These are phyloP conservation scores for Malania oleifera DNA, from an alignment of 164 flowering plant species.

Conservation along the genomic window DNA sequence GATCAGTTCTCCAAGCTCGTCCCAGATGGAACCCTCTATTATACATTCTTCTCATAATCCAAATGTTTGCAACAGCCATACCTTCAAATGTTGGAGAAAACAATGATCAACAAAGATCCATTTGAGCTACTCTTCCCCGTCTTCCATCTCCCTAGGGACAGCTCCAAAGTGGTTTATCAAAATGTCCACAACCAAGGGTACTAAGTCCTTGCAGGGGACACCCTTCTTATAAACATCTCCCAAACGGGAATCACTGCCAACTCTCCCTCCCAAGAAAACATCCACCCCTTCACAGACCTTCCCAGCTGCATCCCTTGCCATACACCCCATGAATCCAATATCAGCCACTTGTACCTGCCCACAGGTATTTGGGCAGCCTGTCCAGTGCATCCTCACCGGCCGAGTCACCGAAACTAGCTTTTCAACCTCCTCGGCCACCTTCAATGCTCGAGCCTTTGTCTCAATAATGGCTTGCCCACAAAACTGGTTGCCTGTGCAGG, in stretches of 20 bases:
- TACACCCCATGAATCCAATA: slow-evolving; percentile 98
- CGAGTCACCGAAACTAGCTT: slow-evolving; percentile 47
- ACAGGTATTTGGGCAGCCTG: slow-evolving; percentile 90
- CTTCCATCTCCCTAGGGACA: slow-evolving; percentile 69
- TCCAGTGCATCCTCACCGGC: slow-evolving; percentile 97
- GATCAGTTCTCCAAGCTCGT: too few species aligned
- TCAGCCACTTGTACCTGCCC: slow-evolving; percentile 97
- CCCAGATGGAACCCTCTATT: too few species aligned
- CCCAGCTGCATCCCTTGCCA: slow-evolving; percentile 71
- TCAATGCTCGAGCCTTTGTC: slow-evolving; percentile 83
- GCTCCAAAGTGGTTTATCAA: slow-evolving; percentile 79
- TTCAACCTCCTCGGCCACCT: slow-evolving; percentile 80
- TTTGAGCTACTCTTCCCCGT: slow-evolving; percentile 28
- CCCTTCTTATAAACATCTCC: slow-evolving; percentile 73
- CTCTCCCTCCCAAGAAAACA: slow-evolving; percentile 78
- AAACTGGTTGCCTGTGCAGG: slow-evolving; percentile 95
- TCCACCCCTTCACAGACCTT: slow-evolving; percentile 74
- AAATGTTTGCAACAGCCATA: too few species aligned
- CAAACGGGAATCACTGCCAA: slow-evolving; percentile 86
- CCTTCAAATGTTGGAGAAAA: too few species aligned
- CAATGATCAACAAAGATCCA: background rate
- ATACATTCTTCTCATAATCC: too few species aligned
- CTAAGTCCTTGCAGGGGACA: slow-evolving; percentile 83
- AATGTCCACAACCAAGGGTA: slow-evolving; percentile 73
- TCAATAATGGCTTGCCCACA: slow-evolving; percentile 98